Evolutionary conservation across 2,329 filamentous ascomycete species (phyloP), one percentile per base, ranked within the genome.

Genomic region (Sarocladium strictum): DNA sequence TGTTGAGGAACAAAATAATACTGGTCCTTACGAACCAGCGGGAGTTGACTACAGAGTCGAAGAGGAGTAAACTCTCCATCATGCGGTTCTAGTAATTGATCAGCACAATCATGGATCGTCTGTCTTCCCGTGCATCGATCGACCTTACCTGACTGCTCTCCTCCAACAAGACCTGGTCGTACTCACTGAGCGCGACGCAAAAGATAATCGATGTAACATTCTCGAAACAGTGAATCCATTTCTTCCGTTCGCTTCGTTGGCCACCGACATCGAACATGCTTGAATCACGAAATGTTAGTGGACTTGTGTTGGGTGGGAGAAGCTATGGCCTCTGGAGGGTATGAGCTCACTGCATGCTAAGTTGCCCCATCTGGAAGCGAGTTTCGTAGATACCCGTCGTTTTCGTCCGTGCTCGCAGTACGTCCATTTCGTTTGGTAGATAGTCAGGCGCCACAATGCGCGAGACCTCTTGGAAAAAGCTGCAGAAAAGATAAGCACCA

Each of bases 181-280:
- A 99, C 73, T 99, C 94, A 75, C 92, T 97, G 63, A 99, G 76
- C 15, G 94, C 94, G 58, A 99, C 94, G 67, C 94, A 99, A 73
- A 99, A 99, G 62, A 99, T 99, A 71, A 99, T 99, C 3, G 94
- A 97, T 41, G 94, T 99, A 64, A 99, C 94, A 64, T 97, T 97
- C 72, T 99, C 94, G 71, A 99, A 99, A 76, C 94, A 99, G 74
- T 99, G 94, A 67, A 99, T 99, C 94, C 94, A 99, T 76, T 99
- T 99, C 78, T 99, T 99, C 59, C 94, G 84, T 73, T 99, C 94
- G 70, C 93, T 97, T 67, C 94, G 80, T 73, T 99, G 94, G 23
- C 94, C 94, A 59, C 94, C 94, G 3, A 99, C 94, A 70, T 99
- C 94, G 68, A 99, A 99, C 94, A 99, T 99, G 76, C 93, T 97